Evolutionary conservation across 352 stramenopile species (phyloP).

Genomic region (Lagenidium giganteum): DNA sequence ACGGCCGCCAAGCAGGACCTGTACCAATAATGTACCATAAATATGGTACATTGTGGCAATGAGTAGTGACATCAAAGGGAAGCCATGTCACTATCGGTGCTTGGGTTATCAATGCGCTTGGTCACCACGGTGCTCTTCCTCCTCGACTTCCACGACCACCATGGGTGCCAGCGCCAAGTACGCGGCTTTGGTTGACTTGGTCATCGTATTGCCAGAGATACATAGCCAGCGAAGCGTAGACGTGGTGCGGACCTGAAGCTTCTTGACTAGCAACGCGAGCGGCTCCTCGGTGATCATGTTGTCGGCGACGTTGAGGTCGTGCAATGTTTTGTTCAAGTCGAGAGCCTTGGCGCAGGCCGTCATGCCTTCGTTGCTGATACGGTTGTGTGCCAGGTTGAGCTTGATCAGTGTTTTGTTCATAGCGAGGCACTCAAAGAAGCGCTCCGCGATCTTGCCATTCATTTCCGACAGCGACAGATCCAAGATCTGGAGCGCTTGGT

Average conservation of each 20-base stretch:
- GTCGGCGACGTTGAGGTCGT: slow-evolving; percentile 65
- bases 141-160: slow-evolving; percentile 42
- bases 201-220: slow-evolving; percentile 58
- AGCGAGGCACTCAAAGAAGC: slow-evolving; percentile 62
- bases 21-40: no score
- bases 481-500: slow-evolving; percentile 36
- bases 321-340: slow-evolving; percentile 43
- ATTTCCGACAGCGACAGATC: slow-evolving; percentile 60
- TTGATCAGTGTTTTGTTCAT: slow-evolving; percentile 51
- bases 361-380: slow-evolving; percentile 67
- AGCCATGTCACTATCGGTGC: no score
- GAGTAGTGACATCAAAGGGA: no score
- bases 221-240: slow-evolving; percentile 44
- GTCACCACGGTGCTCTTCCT: slow-evolving; percentile 30
- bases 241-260: slow-evolving; percentile 19
- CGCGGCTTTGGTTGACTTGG: slow-evolving; percentile 29
- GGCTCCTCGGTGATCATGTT: slow-evolving; percentile 78
- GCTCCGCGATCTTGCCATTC: slow-evolving; percentile 42
- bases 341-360: slow-evolving; percentile 52
- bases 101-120: no score
- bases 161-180: slow-evolving; percentile 23
- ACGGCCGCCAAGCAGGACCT: no score
- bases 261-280: slow-evolving; percentile 34
- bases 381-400: slow-evolving; percentile 59
- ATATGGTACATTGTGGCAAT: no score